Conservation (phyloP, 495 filamentous ascomycete species). For the Friedmanniomyces endolithicus region DNA sequence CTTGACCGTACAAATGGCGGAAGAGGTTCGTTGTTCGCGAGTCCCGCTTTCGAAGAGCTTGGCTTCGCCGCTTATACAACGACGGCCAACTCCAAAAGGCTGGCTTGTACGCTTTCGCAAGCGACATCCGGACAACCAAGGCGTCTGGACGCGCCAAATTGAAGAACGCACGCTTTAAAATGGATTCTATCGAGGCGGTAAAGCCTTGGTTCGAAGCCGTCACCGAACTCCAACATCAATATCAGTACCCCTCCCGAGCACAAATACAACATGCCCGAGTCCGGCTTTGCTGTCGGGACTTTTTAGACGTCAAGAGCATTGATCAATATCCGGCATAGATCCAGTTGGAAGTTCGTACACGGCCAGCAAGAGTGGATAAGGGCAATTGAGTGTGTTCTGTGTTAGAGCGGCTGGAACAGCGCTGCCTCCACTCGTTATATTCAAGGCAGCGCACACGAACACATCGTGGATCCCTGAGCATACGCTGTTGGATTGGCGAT, state of each 20-base stretch:
- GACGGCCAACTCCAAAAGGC: background rate
- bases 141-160: conserved; percentile 4
- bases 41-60: conserved; percentile 5
- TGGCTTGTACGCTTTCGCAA: conserved; percentile 6
- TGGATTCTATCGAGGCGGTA: background rate
- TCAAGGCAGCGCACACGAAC: conserved; percentile 15
- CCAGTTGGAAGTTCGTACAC: conserved; percentile 6
- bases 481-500: background rate
- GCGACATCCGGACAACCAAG: conserved; percentile 3
- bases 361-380: conserved; percentile 15
- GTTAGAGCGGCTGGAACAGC: conserved; percentile 5
- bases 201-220: conserved; percentile 9
- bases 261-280: conserved; percentile 8
- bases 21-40: background rate
- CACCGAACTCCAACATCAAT: conserved; percentile 1
- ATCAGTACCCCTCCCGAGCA: conserved; percentile 1
- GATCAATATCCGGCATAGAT: conserved; percentile 1
- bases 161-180: background rate
- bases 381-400: conserved; percentile 14
- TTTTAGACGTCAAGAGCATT: conserved; percentile 4
- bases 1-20: conserved; percentile 4
- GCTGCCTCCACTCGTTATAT: conserved; percentile 13
- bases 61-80: too few species aligned
- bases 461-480: background rate
- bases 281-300: background rate